Conservation (phyloP, 2,329 filamentous ascomycete species). For the Pseudocercospora musae region DNA sequence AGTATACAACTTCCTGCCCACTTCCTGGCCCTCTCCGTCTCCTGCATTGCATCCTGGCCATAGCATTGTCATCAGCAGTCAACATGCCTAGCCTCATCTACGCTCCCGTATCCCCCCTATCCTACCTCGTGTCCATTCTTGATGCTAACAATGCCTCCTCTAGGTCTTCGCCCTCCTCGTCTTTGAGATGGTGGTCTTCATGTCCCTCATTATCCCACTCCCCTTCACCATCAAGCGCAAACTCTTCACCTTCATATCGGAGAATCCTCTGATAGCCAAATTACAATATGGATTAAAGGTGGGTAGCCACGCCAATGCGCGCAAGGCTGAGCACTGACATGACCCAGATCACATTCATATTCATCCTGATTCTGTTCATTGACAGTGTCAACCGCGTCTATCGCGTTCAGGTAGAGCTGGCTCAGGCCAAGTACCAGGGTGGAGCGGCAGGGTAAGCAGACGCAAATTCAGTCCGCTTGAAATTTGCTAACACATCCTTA, state of each 20-base stretch:
- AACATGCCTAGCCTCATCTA: constrained; percentile 39
- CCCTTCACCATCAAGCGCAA: constrained; percentile 82
- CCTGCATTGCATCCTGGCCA: background rate
- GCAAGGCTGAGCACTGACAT: background rate
- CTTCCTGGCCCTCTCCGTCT: constrained; percentile 7
- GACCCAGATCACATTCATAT: constrained; percentile 85
- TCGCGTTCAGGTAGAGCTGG: constrained; percentile 87
- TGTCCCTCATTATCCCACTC: constrained; percentile 77
- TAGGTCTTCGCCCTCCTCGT: constrained; percentile 82
- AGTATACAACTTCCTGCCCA: constrained; percentile 36
- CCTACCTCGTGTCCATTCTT: background rate
- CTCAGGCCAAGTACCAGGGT: constrained; percentile 62
- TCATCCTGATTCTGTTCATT: constrained; percentile 96
- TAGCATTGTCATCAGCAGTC: constrained; percentile 5
- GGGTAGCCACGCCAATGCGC: constrained; percentile 17
- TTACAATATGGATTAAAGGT: constrained; percentile 95
- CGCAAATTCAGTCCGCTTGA: background rate
- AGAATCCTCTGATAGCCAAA: constrained; percentile 80
- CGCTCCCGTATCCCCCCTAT: constrained; percentile 31
- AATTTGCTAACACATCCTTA: constrained; percentile 32
- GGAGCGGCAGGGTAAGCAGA: constrained; percentile 48
- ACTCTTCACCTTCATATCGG: constrained; percentile 94
- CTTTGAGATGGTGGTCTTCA: constrained; percentile 78
- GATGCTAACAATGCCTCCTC: constrained; percentile 18
- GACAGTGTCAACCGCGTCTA: constrained; percentile 97